Evolutionary conservation across 352 stramenopile species (phyloP), one percentile per base, ranked within the genome.

Genomic region (Pythium rishiriense): DNA sequence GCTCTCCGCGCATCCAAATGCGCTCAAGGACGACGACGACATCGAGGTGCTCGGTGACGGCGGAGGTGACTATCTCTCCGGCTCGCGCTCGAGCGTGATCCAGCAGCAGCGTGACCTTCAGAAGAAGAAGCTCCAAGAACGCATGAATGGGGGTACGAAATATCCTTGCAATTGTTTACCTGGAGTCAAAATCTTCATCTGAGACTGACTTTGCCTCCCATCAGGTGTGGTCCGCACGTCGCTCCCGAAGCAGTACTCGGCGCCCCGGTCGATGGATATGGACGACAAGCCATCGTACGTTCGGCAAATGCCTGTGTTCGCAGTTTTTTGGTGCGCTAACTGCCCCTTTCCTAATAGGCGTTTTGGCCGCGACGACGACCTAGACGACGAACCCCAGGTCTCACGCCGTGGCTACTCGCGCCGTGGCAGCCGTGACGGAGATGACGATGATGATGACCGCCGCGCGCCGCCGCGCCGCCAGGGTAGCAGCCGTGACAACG

Each of bases 111-210:
- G 84, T 2, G 85, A 94, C 28, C 62, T 93, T 21, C 85, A 94
- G 70, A 94, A 92, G 74, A 94, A 93, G 63, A 94, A 93, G 63
- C 76, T 94, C 0, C 85, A 94, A 45, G 84, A 91, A 39, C 80
- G 85, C 56, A 88, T 93, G 81, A 86, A 79, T 48, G 83, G 78
- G 64, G 83, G 85, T 93, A 72, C 21, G 19, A n/a, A n/a, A n/a
- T n/a, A n/a, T n/a, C n/a, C n/a, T n/a, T n/a, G n/a, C n/a, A n/a
- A n/a, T n/a, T n/a, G n/a, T n/a, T n/a, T n/a, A n/a, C n/a, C n/a
- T n/a, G n/a, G n/a, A n/a, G n/a, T n/a, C n/a, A n/a, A n/a, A n/a
- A n/a, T 37, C 33, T 39, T 39, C 17, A 17, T 9, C 33, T 39
- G 4, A 14, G 7, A 50, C 43, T 50, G 2, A 47, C 4, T 33